phyloP scores from a whole-genome alignment of 2,329 filamentous ascomycete species.

The Chrysoporthe puriensis region DNA sequence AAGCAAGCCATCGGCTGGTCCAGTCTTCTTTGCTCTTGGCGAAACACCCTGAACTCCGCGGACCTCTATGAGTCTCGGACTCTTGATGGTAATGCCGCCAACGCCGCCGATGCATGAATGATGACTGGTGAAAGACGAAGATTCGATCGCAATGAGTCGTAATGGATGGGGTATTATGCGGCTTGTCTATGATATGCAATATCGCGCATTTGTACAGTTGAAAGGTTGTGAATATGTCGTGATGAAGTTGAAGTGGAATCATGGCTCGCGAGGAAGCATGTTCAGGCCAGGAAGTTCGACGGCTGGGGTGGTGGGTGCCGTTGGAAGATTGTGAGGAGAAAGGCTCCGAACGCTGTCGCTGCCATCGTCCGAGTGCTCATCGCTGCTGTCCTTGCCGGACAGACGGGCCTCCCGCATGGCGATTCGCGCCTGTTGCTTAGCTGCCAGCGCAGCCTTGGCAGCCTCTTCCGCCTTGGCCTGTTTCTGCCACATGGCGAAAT shows the following conservation, averaged over 20 bases:
- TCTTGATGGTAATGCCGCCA: slow-evolving; percentile 23
- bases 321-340: slow-evolving; percentile 49
- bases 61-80: slow-evolving; percentile 20
- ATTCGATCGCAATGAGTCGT: slow-evolving; percentile 22
- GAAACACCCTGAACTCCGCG: slow-evolving; percentile 21
- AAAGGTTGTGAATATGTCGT: slow-evolving; percentile 16
- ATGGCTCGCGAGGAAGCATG: slow-evolving; percentile 11
- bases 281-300: slow-evolving; percentile 27
- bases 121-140: slow-evolving; percentile 12
- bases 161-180: slow-evolving; percentile 16
- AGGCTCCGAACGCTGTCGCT: slow-evolving; percentile 46
- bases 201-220: slow-evolving; percentile 25
- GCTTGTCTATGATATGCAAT: slow-evolving; percentile 25
- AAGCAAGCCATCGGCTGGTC: slow-evolving; percentile 7
- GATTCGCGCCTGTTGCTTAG: slow-evolving; percentile 47
- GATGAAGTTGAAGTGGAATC: not conserved
- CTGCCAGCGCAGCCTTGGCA: slow-evolving; percentile 58
- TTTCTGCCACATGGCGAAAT: slow-evolving; percentile 86
- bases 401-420: slow-evolving; percentile 56
- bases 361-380: slow-evolving; percentile 48
- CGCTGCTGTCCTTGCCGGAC: slow-evolving; percentile 42
- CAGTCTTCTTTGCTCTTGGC: slow-evolving; percentile 1
- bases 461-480: slow-evolving; percentile 80
- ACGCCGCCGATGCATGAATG: slow-evolving; percentile 33
- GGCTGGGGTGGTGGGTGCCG: slow-evolving; percentile 38